A percentile compares a stretch with the other conserved stretches of the same genome.
Evolutionary conservation across 1,284 basidiomycete species (phyloP).

Genomic region (Leucoagaricus sp.): DNA sequence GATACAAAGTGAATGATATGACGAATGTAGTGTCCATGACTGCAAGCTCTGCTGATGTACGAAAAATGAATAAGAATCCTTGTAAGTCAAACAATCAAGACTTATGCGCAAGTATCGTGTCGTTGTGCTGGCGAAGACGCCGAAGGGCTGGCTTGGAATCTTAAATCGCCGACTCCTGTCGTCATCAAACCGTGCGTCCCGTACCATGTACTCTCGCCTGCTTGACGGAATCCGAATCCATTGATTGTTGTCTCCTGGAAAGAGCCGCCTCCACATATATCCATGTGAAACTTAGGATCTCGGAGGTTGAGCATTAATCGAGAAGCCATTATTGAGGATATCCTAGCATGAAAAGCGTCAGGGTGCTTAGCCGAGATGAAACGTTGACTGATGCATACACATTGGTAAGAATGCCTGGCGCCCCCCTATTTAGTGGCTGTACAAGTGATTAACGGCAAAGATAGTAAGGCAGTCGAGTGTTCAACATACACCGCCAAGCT

Average conservation of each 20-base stretch:
- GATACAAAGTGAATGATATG: too few species aligned
- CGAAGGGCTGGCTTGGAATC: neutral
- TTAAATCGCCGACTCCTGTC: neutral
- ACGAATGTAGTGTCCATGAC: too few species aligned
- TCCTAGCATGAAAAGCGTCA: neutral
- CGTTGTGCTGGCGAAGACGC: too few species aligned
- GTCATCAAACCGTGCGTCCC: neutral
- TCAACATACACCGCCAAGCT: constrained; percentile 11
- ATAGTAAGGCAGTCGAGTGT: too few species aligned
- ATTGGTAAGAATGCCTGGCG: constrained; percentile 36
- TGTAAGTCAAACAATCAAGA: too few species aligned
- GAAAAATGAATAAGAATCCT: too few species aligned
- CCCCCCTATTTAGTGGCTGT: constrained; percentile 34
- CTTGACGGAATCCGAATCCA: neutral
- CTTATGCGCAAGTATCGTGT: too few species aligned
- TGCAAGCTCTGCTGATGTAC: too few species aligned
- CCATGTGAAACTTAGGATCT: neutral
- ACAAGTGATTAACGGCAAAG: neutral
- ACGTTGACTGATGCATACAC: constrained; percentile 26
- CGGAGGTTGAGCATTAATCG: neutral
- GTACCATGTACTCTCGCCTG: neutral
- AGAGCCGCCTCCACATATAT: neutral
- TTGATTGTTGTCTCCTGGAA: neutral
- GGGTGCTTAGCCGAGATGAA: neutral
- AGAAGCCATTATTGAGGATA: neutral